Evolutionary conservation across 140 eudicot species (phyloP).

Genomic region (Erigeron philadelphicus): DNA sequence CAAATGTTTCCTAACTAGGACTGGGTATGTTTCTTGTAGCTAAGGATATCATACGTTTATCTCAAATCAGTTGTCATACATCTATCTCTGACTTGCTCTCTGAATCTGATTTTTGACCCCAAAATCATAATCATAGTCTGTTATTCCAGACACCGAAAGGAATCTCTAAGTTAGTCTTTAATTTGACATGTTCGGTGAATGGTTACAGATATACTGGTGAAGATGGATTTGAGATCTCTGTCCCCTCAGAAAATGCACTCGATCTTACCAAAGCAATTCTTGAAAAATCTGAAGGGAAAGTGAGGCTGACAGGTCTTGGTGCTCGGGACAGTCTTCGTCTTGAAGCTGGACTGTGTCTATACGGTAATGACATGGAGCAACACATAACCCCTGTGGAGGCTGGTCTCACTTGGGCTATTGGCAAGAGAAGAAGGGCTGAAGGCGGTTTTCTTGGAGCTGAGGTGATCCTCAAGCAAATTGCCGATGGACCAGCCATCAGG

Average conservation of each 20-base stretch:
- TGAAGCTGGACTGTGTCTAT: constrained; percentile 88
- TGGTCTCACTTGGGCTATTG: constrained; percentile 96
- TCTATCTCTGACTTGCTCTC: too few relatives aligned
- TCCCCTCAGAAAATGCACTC: constrained; percentile 77
- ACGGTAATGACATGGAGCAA: constrained; percentile 97
- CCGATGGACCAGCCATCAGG: constrained; percentile 72
- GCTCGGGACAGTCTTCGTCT: constrained; percentile 98
- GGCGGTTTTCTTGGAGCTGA: constrained; percentile 98
- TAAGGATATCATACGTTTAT: background rate
- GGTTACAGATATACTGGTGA: constrained; percentile 82
- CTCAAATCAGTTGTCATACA: background rate
- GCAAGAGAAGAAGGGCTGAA: constrained; percentile 91
- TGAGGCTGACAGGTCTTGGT: constrained; percentile 90
- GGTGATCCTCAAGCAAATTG: constrained; percentile 86
- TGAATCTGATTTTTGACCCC: too few relatives aligned
- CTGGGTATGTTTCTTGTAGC: constrained; percentile 56
- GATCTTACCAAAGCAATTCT: constrained; percentile 88
- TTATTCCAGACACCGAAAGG: too few relatives aligned
- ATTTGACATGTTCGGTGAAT: constrained; percentile 2
- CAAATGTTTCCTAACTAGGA: constrained; percentile 79
- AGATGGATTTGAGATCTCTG: constrained; percentile 96
- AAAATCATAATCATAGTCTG: too few relatives aligned
- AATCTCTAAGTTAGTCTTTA: background rate
- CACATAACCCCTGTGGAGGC: constrained; percentile 94
- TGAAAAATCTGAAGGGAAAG: constrained; percentile 88